Conservation (phyloP, 371 early-diverging fungal genomes). For the Syncephalastrum monosporum region DNA sequence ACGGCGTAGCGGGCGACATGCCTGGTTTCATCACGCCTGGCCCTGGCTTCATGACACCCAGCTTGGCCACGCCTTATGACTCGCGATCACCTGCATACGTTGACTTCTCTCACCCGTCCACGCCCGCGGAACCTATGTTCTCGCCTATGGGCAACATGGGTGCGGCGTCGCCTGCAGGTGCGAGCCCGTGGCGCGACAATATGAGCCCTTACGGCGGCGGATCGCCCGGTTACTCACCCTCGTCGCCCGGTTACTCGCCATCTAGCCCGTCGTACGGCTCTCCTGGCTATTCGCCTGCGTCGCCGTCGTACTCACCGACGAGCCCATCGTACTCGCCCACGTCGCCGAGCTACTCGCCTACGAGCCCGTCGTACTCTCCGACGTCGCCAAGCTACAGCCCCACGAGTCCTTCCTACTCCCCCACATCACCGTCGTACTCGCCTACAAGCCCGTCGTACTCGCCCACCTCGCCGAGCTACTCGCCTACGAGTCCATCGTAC, state of each 20-base stretch:
- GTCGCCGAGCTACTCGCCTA: slow-evolving; percentile 61
- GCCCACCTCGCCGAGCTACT: slow-evolving; percentile 75
- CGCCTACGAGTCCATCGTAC: slow-evolving; percentile 79
- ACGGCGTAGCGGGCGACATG: slow-evolving; percentile 40
- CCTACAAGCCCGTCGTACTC: slow-evolving; percentile 74
- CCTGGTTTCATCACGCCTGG: slow-evolving; percentile 50
- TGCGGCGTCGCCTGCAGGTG: slow-evolving; percentile 31
- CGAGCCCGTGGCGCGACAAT: slow-evolving; percentile 56
- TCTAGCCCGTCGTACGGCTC: slow-evolving; percentile 63
- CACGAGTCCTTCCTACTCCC: slow-evolving; percentile 66
- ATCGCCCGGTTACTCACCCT: slow-evolving; percentile 75
- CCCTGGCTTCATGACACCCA: slow-evolving; percentile 61
- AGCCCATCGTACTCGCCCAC: slow-evolving; percentile 63
- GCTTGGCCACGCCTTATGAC: slow-evolving; percentile 54
- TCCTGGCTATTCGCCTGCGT: slow-evolving; percentile 77
- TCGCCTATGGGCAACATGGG: slow-evolving; percentile 67
- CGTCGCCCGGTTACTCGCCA: slow-evolving; percentile 76
- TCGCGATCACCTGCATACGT: slow-evolving; percentile 58
- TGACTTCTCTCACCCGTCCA: slow-evolving; percentile 57
- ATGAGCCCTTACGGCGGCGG: slow-evolving; percentile 47
- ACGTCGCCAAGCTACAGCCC: slow-evolving; percentile 70
- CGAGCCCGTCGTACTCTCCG: slow-evolving; percentile 68
- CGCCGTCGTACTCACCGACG: slow-evolving; percentile 68
- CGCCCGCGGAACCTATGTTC: slow-evolving; percentile 63
- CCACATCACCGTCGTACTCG: slow-evolving; percentile 79